Percentiles rank a stretch among this genome's conserved stretches.
phyloP scores from a whole-genome alignment of 176 grass and related monocot genomes.

The Bothriochloa decipiens region DNA sequence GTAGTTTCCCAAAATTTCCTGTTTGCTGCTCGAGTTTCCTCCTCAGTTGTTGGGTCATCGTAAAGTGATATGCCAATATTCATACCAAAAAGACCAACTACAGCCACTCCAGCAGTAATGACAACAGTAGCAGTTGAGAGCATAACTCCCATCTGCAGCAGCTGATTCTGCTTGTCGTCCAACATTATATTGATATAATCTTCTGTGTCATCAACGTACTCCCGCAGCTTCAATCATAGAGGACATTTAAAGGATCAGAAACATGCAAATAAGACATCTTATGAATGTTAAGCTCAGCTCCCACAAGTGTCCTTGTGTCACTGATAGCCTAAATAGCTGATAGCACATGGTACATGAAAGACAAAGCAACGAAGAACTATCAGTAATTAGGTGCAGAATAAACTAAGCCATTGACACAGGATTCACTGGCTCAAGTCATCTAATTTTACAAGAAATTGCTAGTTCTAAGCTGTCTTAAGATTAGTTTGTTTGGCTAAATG shows the following conservation, averaged over 20 bases:
- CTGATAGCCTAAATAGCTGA: no score
- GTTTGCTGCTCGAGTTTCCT: slow-evolving; percentile 26
- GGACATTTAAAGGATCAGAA: not conserved
- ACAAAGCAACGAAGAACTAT: slow-evolving; percentile 8
- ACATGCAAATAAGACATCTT: not conserved
- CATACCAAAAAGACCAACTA: slow-evolving; percentile 72
- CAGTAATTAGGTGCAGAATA: not conserved
- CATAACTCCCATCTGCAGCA: slow-evolving; percentile 80
- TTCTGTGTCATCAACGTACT: slow-evolving; percentile 76
- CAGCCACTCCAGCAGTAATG: slow-evolving; percentile 68
- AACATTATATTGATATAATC: slow-evolving; percentile 83
- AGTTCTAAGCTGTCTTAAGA: not conserved
- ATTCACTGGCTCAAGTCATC: not conserved
- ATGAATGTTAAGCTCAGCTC: not conserved
- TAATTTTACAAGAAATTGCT: not conserved
- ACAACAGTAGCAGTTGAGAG: slow-evolving; percentile 68
- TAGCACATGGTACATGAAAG: not conserved
- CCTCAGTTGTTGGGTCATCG: not conserved
- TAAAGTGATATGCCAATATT: slow-evolving; percentile 72
- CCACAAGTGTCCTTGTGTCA: not conserved
- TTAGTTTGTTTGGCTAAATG: not conserved
- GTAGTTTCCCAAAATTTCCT: slow-evolving; percentile 72
- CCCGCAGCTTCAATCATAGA: slow-evolving; percentile 56
- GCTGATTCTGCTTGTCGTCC: slow-evolving; percentile 74
- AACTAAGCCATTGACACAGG: not conserved